Conservation (phyloP, 2,329 filamentous ascomycete genomes). For the Colletotrichum sp. region DNA sequence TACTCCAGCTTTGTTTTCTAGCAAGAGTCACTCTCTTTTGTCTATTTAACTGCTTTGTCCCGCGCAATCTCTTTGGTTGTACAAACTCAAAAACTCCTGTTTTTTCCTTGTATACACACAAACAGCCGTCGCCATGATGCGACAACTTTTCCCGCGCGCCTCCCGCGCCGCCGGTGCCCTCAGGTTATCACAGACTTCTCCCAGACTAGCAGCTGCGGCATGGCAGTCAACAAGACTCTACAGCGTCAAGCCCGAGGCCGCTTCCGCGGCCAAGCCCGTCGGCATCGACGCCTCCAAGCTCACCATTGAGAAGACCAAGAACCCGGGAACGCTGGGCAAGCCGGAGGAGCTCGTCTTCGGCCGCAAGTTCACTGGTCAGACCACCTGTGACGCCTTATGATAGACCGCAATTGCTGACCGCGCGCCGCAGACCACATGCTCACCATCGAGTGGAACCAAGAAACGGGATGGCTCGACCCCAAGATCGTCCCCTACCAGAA, state of each 20-base stretch:
- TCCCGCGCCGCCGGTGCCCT: conserved; percentile 35
- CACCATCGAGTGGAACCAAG: conserved; percentile 88
- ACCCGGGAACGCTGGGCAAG: conserved; percentile 76
- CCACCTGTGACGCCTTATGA: not conserved
- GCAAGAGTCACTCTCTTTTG: not conserved
- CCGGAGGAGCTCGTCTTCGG: conserved; percentile 90
- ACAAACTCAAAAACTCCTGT: not conserved
- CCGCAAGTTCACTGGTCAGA: conserved; percentile 81
- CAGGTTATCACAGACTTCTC: conserved; percentile 26
- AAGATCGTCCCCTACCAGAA: conserved; percentile 95
- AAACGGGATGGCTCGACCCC: conserved; percentile 82
- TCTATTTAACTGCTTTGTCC: not conserved
- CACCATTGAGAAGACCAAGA: conserved; percentile 73
- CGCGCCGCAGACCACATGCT: conserved; percentile 86
- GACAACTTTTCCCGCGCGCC: conserved; percentile 47
- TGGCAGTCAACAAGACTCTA: conserved; percentile 47
- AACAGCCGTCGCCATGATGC: conserved; percentile 44
- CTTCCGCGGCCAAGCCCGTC: conserved; percentile 58
- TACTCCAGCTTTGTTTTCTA: not conserved
- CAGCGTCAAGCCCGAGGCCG: conserved; percentile 58
- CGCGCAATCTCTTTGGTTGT: not conserved
- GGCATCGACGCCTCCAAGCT: conserved; percentile 82
- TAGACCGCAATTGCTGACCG: not conserved
- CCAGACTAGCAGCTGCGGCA: conserved; percentile 33
- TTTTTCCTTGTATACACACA: not conserved